phyloP scores from a whole-genome alignment of 768 basidiomycete species.

The Calvatia gigantea region DNA sequence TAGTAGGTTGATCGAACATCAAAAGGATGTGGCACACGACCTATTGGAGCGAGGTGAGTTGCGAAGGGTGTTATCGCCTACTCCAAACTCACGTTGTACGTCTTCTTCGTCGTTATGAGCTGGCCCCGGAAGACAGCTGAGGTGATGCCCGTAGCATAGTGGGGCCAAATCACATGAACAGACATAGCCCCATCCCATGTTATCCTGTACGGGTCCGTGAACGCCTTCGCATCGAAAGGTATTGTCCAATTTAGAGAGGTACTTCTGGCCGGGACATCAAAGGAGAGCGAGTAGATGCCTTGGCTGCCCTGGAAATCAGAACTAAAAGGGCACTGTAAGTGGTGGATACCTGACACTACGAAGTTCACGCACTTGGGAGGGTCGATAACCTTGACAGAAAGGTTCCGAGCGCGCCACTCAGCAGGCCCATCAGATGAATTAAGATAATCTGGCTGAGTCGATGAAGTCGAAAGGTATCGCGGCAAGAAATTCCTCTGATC shows the following conservation, averaged over 20 bases:
- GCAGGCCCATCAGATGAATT: not conserved
- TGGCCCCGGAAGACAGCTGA: not conserved
- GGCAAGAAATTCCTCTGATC: not conserved
- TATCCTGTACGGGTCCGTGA: not conserved
- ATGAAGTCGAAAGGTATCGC: not conserved
- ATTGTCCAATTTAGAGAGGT: not conserved
- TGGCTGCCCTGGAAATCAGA: not conserved
- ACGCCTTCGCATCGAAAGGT: not conserved
- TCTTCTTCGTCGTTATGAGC: not conserved
- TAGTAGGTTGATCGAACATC: not conserved
- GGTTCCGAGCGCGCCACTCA: not conserved
- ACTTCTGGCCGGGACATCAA: not conserved
- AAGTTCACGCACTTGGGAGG: not conserved
- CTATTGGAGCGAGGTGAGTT: not conserved
- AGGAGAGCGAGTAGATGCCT: not conserved
- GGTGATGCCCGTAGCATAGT: not conserved
- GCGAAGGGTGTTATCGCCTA: too few species aligned
- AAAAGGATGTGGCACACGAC: not conserved
- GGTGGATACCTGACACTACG: not conserved
- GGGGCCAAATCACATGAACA: not conserved
- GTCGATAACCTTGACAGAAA: not conserved
- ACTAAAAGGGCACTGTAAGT: not conserved
- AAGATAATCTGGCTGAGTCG: not conserved
- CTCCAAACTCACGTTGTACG: not conserved
- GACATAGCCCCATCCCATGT: not conserved